Evolutionary conservation across 208 protist genomes (phyloP).

Genomic region (Wallacemonas sp.): DNA sequence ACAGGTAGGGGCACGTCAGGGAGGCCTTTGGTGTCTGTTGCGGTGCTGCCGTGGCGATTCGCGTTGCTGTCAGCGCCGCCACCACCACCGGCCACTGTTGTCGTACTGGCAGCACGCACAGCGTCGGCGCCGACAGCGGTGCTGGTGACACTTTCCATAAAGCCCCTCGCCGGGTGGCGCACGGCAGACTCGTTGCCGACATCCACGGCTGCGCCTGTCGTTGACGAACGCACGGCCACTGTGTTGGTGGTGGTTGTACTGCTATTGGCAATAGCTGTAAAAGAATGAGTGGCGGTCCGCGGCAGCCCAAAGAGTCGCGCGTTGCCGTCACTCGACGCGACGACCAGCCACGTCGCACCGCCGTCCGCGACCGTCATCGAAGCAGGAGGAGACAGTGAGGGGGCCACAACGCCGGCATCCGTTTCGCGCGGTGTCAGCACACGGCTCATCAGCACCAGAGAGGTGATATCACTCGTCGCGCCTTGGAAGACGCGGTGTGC

Average conservation of each 20-base stretch:
- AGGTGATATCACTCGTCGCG: conserved; percentile 25
- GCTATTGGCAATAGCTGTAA: too few relatives aligned
- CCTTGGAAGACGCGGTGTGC: conserved; percentile 23
- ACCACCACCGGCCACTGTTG: not conserved
- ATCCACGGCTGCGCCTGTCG: too few relatives aligned
- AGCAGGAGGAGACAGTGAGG: not conserved
- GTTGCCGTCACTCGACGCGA: conserved; percentile 54
- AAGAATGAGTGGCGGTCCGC: not conserved
- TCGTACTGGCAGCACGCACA: too few relatives aligned
- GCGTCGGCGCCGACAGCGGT: too few relatives aligned
- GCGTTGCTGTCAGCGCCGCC: too few relatives aligned
- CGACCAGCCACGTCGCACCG: conserved; percentile 25
- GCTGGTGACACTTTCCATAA: too few relatives aligned
- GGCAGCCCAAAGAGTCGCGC: conserved; percentile 58
- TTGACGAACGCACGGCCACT: not conserved
- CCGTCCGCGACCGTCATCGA: not conserved
- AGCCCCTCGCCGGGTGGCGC: too few relatives aligned
- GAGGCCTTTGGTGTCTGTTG: not conserved
- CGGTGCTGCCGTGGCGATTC: not conserved
- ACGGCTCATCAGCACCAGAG: conserved; percentile 13
- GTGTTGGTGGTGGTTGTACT: not conserved
- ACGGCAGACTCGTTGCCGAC: too few relatives aligned
- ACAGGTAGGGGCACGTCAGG: conserved; percentile 8
- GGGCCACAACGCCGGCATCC: not conserved
- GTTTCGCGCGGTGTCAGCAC: not conserved